Percentiles rank a stretch among this genome's conserved stretches.
phyloP scores from a whole-genome alignment of 306 rosid genomes.

The Datisca glomerata region DNA sequence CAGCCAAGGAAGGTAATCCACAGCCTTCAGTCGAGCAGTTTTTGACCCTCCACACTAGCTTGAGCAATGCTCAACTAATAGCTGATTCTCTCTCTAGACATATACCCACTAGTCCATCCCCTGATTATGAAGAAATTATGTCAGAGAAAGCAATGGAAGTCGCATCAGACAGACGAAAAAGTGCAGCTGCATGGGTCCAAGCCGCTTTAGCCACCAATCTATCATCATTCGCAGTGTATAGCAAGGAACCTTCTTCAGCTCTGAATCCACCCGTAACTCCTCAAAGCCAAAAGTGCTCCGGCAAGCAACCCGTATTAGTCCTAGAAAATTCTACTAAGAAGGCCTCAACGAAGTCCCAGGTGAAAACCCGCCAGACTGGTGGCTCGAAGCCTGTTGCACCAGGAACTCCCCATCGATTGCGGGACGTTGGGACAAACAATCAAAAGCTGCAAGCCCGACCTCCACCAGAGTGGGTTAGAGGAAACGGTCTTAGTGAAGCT shows the following conservation, averaged over 20 bases:
- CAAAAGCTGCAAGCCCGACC: slow-evolving; percentile 56
- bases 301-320: slow-evolving; percentile 46
- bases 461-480: slow-evolving; percentile 54
- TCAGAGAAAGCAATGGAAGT: slow-evolving; percentile 57
- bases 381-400: slow-evolving; percentile 34
- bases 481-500: slow-evolving; percentile 62
- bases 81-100: slow-evolving; percentile 58
- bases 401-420: slow-evolving; percentile 38
- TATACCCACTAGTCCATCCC: slow-evolving; percentile 30
- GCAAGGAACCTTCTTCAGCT: slow-evolving; percentile 34
- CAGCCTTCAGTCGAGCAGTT: slow-evolving; percentile 78
- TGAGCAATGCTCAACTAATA: slow-evolving; percentile 35
- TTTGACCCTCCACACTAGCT: slow-evolving; percentile 51
- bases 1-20: slow-evolving; percentile 72
- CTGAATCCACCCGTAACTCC: slow-evolving; percentile 31
- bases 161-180: slow-evolving; percentile 44
- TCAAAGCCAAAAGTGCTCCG: slow-evolving; percentile 44
- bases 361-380: slow-evolving; percentile 29
- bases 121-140: slow-evolving; percentile 37
- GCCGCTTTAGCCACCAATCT: slow-evolving; percentile 71
- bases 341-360: slow-evolving; percentile 34
- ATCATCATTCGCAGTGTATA: slow-evolving; percentile 56
- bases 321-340: slow-evolving; percentile 56
- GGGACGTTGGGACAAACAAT: slow-evolving; percentile 27
- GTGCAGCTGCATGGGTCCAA: slow-evolving; percentile 78